A percentile compares a stretch with the other conserved stretches of the same genome.
These are phyloP conservation scores for Suhomyces faveliae DNA, from an alignment of 805 yeast species.

Conservation along the genomic window DNA sequence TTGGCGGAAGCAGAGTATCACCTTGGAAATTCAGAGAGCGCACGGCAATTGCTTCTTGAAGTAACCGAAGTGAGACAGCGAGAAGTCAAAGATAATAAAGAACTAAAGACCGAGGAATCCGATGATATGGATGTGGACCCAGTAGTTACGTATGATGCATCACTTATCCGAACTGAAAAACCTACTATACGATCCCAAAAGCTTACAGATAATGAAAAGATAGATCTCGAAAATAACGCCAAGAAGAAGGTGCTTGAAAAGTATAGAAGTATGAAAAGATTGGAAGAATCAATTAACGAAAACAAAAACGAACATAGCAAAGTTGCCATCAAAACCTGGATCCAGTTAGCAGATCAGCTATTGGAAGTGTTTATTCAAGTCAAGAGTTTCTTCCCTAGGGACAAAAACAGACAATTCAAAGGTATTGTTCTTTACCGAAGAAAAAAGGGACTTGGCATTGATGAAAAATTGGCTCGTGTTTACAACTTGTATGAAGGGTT, in stretches of 20 bases:
- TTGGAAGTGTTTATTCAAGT: slow-evolving; percentile 80
- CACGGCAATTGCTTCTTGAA: slow-evolving; percentile 52
- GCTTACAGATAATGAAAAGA: slow-evolving; percentile 45
- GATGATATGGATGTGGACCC: slow-evolving; percentile 10
- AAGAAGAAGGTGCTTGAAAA: slow-evolving; percentile 56
- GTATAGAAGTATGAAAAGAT: slow-evolving; percentile 52
- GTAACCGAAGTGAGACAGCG: slow-evolving; percentile 40
- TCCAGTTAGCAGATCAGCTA: slow-evolving; percentile 76
- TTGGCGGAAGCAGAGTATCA: slow-evolving; percentile 80
- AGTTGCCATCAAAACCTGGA: slow-evolving; percentile 76
- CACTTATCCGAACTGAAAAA: slow-evolving; percentile 14
- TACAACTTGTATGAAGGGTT: slow-evolving; percentile 62
- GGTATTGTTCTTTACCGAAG: slow-evolving; percentile 65
- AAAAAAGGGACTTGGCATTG: slow-evolving; percentile 61
- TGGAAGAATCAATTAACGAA: slow-evolving; percentile 33
- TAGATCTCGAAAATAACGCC: slow-evolving; percentile 57
- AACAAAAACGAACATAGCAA: slow-evolving; percentile 31
- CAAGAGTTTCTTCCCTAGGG: slow-evolving; percentile 74
- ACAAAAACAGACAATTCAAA: slow-evolving; percentile 65
- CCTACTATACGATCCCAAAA: slow-evolving; percentile 12
- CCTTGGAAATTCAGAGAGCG: slow-evolving; percentile 57
- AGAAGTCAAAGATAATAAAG: slow-evolving; percentile 24
- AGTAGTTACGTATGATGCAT: slow-evolving; percentile 2
- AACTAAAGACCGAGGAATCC: slow-evolving; percentile 17
- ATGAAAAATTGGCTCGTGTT: slow-evolving; percentile 69